Base-by-base conservation (phyloP, 129 eudicot genomes). In the Flaveria ramosissima region DNA sequence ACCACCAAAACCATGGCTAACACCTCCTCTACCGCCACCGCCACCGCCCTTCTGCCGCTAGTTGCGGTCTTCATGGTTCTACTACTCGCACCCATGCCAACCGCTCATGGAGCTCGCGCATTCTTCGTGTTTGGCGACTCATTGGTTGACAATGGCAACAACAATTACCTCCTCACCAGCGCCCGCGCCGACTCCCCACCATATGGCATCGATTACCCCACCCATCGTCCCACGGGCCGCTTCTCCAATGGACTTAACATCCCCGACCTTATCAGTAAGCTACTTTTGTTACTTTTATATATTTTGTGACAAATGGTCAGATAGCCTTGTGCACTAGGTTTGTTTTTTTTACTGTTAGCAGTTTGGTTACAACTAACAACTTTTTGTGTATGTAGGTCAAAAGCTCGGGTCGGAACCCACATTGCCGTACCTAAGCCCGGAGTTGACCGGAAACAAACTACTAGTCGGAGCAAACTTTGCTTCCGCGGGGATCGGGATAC, bases 71-170 rank as follows among this genome's bases (percentile, higher is more conserved):
- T 75, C 57, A 51, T 74, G n/a, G 56, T 74, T 14, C 45, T 77
- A 16, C 66, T 77, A 48, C 27, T 71, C 55, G 77, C 57, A 42
- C 14, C 27, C 14, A 45, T 50, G 46, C 70, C 82, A 16, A 73
- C 10, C 32, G 72, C 83, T 7, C 84, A 83, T 46, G 81, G 85
- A 20, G 76, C 80, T 46, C 93, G 97, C 11, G 90, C 97, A 30
- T 91, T 91, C 75, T 91, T 91, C 2, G 93, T 91, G 70, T 91
- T 91, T 51, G 97, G 97, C 2, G 97, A 91, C 80, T 91, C 97
- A 1, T 82, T 91, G 6, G 97, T 91, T 11, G 97, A 91, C 23
- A 91, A 75, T 41, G 97, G 97, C 78, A 91, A 91, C 84, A 91
- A 91, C 84, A 88, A 90, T 71, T 90, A 73, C 86, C 80, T 90